Evolutionary conservation across 208 protist species (phyloP).

Genomic region (Kentomonas sorsogonicus): DNA sequence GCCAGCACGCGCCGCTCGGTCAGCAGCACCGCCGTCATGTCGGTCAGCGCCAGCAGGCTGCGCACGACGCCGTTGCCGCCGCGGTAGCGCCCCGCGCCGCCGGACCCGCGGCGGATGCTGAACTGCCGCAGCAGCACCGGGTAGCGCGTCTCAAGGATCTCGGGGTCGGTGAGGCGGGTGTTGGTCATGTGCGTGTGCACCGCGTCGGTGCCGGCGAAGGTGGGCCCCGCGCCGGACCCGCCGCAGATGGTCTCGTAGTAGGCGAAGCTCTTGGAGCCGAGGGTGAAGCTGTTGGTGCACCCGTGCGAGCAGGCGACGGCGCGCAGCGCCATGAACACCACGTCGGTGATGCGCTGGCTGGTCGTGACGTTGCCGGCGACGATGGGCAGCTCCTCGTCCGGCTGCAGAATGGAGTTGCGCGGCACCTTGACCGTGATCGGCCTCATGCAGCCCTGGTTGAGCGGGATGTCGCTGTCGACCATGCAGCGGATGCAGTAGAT

Average conservation of each 20-base stretch:
- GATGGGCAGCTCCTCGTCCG: conserved; percentile 83
- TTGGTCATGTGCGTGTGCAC: conserved; percentile 98
- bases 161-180: conserved; percentile 93
- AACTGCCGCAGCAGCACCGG: conserved; percentile 90
- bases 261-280: conserved; percentile 85
- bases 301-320: conserved; percentile 85
- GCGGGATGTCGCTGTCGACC: conserved; percentile 89
- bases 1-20: conserved; percentile 86
- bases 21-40: conserved; percentile 81
- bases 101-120: conserved; percentile 66
- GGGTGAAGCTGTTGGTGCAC: conserved; percentile 96
- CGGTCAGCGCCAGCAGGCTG: conserved; percentile 79
- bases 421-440: conserved; percentile 79
- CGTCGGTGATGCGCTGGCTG: conserved; percentile 92
- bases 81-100: conserved; percentile 67
- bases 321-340: conserved; percentile 90
- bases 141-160: conserved; percentile 92
- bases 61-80: conserved; percentile 92
- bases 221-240: conserved; percentile 87
- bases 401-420: conserved; percentile 71
- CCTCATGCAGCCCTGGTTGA: conserved; percentile 93
- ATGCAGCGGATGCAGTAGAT: conserved; percentile 95
- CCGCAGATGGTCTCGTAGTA: conserved; percentile 97
- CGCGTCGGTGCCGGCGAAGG: conserved; percentile 71
- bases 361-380: conserved; percentile 96